These are phyloP conservation scores for Colletotrichum siamense DNA, from an alignment of 2,329 filamentous ascomycete species.

Conservation along the genomic window DNA sequence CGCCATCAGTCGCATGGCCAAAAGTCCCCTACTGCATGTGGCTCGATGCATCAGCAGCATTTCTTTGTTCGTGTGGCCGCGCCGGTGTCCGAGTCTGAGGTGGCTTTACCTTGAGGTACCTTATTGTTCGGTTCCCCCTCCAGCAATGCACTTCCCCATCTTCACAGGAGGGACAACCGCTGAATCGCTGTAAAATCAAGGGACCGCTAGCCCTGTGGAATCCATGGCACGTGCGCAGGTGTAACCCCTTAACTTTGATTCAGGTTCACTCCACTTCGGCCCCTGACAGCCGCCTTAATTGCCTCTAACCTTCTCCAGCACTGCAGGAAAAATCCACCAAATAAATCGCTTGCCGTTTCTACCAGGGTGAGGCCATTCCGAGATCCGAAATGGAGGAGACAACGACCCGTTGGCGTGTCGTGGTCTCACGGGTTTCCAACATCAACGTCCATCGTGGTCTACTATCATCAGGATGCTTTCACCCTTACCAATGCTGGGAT, in stretches of 20 bases:
- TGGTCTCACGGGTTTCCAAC: too few species aligned
- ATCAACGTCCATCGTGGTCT: too few species aligned
- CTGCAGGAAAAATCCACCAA: neutral
- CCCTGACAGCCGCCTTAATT: neutral
- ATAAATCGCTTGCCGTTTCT: neutral
- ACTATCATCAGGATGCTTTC: too few species aligned
- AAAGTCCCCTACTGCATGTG: neutral
- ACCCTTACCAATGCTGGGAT: too few species aligned
- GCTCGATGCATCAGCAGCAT: neutral
- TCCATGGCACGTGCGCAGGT: constrained; percentile 8
- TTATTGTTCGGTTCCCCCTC: neutral
- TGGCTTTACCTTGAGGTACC: neutral
- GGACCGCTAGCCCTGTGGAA: constrained; percentile 8
- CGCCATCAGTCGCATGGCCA: constrained; percentile 1
- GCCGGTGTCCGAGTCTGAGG: neutral
- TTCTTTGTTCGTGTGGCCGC: neutral
- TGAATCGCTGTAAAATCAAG: neutral
- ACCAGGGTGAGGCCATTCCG: neutral
- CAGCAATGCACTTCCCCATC: neutral
- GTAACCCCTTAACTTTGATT: constrained; percentile 16
- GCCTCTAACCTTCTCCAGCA: neutral
- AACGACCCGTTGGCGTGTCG: too few species aligned
- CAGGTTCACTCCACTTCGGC: neutral
- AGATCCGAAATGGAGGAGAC: neutral
- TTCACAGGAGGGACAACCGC: neutral